These are phyloP conservation scores for Exophiala sp. DNA, from an alignment of 2,329 filamentous ascomycete genomes.

Conservation along the genomic window DNA sequence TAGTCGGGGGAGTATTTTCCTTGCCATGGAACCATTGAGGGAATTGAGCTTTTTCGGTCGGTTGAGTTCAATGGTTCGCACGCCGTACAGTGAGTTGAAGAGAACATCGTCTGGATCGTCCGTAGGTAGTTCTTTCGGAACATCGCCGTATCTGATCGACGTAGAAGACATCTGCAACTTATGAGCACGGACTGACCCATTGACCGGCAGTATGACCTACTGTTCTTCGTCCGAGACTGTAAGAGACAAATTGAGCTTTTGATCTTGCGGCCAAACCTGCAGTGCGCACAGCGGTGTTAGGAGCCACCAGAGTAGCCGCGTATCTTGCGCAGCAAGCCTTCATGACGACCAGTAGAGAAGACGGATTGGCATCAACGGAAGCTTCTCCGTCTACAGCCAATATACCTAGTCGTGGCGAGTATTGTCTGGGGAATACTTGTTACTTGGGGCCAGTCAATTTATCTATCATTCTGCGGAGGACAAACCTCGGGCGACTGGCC, in stretches of 20 bases:
- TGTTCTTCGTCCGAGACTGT: slow-evolving; percentile 11
- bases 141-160: slow-evolving; percentile 8
- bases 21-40: slow-evolving; percentile 87
- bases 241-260: slow-evolving; percentile 8
- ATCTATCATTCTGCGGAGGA: neutral
- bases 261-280: slow-evolving; percentile 8
- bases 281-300: slow-evolving; percentile 11
- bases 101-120: slow-evolving; percentile 87
- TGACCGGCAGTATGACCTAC: slow-evolving; percentile 3
- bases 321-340: slow-evolving; percentile 28
- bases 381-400: no score
- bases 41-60: slow-evolving; percentile 87
- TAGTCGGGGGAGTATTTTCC: slow-evolving; percentile 84
- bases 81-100: slow-evolving; percentile 81
- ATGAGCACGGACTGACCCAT: slow-evolving; percentile 8
- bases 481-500: slow-evolving; percentile 2
- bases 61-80: slow-evolving; percentile 90
- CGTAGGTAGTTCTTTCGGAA: slow-evolving; percentile 51
- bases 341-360: slow-evolving; percentile 19
- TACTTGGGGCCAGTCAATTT: no score
- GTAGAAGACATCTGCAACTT: slow-evolving; percentile 41
- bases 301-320: slow-evolving; percentile 20
- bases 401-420: neutral
- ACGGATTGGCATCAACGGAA: slow-evolving; percentile 1
- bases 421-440: neutral